A percentile compares a stretch with the other conserved stretches of the same genome.
Evolutionary conservation across 352 stramenopile species (phyloP).

Genomic region (Globisporangium nunn): DNA sequence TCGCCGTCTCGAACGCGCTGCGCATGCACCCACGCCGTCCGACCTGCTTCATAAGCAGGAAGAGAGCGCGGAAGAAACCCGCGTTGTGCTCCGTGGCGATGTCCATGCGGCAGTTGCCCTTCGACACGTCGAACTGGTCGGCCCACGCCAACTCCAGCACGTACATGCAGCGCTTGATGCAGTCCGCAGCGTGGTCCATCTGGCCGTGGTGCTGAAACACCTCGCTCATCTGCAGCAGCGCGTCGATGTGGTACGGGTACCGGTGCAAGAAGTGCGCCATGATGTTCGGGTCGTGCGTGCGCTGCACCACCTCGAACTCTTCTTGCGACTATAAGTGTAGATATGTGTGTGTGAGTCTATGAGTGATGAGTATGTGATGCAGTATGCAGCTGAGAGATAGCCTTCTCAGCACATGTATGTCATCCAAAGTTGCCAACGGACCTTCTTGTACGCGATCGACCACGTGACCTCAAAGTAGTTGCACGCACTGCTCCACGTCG

Average conservation of each 20-base stretch:
- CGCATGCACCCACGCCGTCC: conserved; percentile 73
- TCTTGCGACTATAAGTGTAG: conserved; percentile 43
- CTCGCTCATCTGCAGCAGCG: conserved; percentile 80
- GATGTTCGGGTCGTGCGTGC: conserved; percentile 77
- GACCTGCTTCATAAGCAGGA: conserved; percentile 81
- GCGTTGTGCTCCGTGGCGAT: conserved; percentile 69
- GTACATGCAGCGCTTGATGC: conserved; percentile 84
- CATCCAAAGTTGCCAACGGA: conserved; percentile 6
- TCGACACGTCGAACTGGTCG: conserved; percentile 77
- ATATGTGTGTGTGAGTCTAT: not conserved
- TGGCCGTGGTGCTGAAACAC: conserved; percentile 86
- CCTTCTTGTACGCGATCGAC: conserved; percentile 87
- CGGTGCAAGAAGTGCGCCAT: conserved; percentile 77
- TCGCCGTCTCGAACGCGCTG: conserved; percentile 80
- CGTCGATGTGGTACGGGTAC: conserved; percentile 82
- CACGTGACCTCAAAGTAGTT: conserved; percentile 83
- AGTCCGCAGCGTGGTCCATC: conserved; percentile 79
- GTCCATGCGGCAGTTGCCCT: conserved; percentile 80
- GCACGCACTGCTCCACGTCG: conserved; percentile 59
- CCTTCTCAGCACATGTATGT: not conserved
- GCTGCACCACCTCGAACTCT: conserved; percentile 77
- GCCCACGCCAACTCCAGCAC: conserved; percentile 77
- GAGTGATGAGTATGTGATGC: not conserved
- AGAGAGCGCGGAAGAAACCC: conserved; percentile 70
- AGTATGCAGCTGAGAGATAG: not conserved